phyloP scores from a whole-genome alignment of 1,139 yeast species.

The Protomyces inouyei region DNA sequence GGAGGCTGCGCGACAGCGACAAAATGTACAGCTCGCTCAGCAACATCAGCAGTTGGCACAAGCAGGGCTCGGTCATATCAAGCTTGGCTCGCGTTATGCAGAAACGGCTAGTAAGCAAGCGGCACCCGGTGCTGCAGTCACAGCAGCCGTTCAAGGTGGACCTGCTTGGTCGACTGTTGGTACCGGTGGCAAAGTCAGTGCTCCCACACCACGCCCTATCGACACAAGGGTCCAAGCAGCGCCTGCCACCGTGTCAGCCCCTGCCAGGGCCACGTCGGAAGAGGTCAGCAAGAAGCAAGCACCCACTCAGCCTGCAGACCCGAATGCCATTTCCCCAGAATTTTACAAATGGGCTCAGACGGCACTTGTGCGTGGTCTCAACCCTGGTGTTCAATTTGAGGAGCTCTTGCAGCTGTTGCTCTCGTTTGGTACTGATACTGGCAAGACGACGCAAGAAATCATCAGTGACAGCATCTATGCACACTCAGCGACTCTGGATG shows the following conservation, averaged over 20 bases:
- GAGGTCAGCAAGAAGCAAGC: slow-evolving; percentile 2
- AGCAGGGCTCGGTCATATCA: slow-evolving; percentile 35
- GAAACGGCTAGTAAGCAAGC: slow-evolving; percentile 29
- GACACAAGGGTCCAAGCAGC: slow-evolving; percentile 31
- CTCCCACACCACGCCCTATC: slow-evolving; percentile 40
- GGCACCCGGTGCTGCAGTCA: slow-evolving; percentile 10
- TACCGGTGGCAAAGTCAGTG: slow-evolving; percentile 28
- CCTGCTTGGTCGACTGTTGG: slow-evolving; percentile 27
- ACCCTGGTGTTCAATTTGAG: slow-evolving; percentile 60
- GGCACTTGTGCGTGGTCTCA: slow-evolving; percentile 59
- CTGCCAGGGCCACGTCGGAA: slow-evolving; percentile 29
- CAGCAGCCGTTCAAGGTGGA: neutral
- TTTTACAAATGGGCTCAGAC: slow-evolving; percentile 80
- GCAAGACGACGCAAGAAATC: slow-evolving; percentile 69
- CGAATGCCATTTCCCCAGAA: slow-evolving; percentile 43
- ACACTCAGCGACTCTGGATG: slow-evolving; percentile 89
- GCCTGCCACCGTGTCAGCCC: slow-evolving; percentile 37
- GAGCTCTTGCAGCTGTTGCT: slow-evolving; percentile 77
- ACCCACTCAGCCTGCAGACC: slow-evolving; percentile 30
- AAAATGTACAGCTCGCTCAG: slow-evolving; percentile 29
- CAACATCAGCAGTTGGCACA: slow-evolving; percentile 36
- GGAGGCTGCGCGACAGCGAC: slow-evolving; percentile 35
- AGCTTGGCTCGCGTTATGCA: slow-evolving; percentile 30
- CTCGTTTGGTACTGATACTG: slow-evolving; percentile 58
- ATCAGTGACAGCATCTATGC: slow-evolving; percentile 90